Evolutionary conservation across 169 alveolate species (phyloP).

Genomic region (Plasmodium knowlesi): DNA sequence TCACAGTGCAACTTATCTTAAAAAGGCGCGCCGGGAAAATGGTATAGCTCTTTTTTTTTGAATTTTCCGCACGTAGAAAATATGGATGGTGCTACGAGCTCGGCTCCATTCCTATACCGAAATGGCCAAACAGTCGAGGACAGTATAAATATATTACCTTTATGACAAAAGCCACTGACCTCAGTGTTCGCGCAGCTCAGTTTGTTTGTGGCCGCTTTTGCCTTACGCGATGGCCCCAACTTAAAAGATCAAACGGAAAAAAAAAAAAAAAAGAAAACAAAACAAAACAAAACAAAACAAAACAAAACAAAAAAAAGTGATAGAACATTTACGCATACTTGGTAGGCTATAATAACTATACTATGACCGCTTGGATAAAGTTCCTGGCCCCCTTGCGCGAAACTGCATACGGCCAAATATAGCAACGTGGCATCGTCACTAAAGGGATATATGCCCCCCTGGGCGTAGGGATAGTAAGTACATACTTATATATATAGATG

Average conservation of each 20-base stretch:
- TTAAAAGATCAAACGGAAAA: background rate
- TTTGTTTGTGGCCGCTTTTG: background rate
- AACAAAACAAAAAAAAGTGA: too few species aligned
- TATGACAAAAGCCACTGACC: background rate
- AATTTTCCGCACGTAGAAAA: background rate
- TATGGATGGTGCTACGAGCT: background rate
- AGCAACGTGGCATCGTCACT: background rate
- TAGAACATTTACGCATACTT: background rate
- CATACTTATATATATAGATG: background rate
- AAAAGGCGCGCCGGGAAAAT: background rate
- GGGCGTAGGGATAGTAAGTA: background rate
- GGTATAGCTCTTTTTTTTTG: background rate
- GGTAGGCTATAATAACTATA: background rate
- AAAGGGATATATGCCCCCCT: background rate
- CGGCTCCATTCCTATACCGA: background rate
- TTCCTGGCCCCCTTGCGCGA: background rate
- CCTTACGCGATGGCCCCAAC: background rate
- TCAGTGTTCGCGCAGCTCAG: background rate
- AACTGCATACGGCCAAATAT: background rate
- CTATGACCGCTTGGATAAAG: background rate
- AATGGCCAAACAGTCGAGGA: background rate
- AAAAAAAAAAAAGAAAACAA: background rate
- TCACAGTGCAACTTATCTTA: background rate
- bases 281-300: background rate
- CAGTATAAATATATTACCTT: background rate